Evolutionary conservation across 108 stramenopile species (phyloP).

Genomic region (Pseudonitzschia delicatissima): DNA sequence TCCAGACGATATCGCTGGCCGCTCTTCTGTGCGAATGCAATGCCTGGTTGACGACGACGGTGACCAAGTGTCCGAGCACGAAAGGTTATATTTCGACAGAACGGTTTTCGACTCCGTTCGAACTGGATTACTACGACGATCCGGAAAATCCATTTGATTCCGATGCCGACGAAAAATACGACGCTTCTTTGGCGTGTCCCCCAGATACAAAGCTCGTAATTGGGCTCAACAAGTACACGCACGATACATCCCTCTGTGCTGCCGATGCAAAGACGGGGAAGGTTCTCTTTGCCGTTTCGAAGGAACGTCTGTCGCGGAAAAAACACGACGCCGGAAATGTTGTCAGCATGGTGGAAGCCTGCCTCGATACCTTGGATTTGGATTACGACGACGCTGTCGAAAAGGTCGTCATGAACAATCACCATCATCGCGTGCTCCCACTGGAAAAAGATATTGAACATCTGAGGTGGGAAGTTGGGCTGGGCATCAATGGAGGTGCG

Average conservation of each 20-base stretch:
- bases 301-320: conserved; percentile 80
- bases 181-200: conserved; percentile 43
- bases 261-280: conserved; percentile 71
- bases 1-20: background rate
- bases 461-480: conserved; percentile 78
- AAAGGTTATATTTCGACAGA: background rate
- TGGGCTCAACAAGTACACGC: conserved; percentile 92
- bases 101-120: conserved; percentile 67
- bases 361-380: conserved; percentile 75
- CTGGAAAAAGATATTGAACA: conserved; percentile 48
- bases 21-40: background rate
- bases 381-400: conserved; percentile 55
- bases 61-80: background rate
- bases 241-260: conserved; percentile 87
- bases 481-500: conserved; percentile 68
- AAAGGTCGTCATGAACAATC: conserved; percentile 91
- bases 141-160: conserved; percentile 38
- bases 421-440: conserved; percentile 88
- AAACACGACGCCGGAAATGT: conserved; percentile 93
- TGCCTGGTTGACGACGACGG: conserved; percentile 1
- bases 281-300: conserved; percentile 84
- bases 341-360: conserved; percentile 71
- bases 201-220: conserved; percentile 70
- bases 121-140: conserved; percentile 59
- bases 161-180: conserved; percentile 35